Conservation (phyloP, 1,284 basidiomycete genomes). For the Ceratobasidium sp. region DNA sequence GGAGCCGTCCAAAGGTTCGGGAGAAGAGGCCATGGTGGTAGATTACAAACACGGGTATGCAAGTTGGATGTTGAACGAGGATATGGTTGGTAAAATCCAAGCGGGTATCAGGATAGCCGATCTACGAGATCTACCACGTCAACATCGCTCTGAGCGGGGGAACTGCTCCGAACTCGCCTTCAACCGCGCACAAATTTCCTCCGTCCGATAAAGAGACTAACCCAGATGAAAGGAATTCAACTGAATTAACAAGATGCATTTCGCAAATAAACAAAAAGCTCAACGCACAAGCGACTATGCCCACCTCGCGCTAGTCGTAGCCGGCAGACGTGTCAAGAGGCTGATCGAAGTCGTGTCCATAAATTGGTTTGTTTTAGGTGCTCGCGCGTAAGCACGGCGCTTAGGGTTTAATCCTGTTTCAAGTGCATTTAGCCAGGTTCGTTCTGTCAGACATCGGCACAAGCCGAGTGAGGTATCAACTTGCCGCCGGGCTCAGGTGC, state of each 20-base stretch:
- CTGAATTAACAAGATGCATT: not conserved
- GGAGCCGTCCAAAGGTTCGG: constrained; percentile 29
- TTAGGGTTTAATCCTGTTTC: not conserved
- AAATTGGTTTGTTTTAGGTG: not conserved
- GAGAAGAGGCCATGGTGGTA: constrained; percentile 5
- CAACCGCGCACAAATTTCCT: not conserved
- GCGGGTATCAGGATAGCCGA: not conserved
- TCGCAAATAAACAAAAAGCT: not conserved
- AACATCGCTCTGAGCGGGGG: not conserved
- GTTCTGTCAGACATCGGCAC: too few species aligned
- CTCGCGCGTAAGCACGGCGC: not conserved
- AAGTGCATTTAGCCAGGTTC: not conserved
- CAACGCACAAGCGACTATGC: not conserved
- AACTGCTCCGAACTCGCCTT: not conserved
- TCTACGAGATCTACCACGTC: constrained; percentile 22
- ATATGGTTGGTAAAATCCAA: not conserved
- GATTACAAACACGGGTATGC: not conserved
- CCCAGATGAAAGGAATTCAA: not conserved
- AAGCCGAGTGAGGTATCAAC: too few species aligned
- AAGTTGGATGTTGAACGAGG: not conserved
- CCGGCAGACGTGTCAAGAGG: constrained; percentile 6
- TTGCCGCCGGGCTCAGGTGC: not conserved
- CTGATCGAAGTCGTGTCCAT: constrained; percentile 13
- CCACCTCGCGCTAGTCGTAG: not conserved
- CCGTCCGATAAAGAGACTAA: not conserved